These are phyloP conservation scores for Punica granatum DNA, from an alignment of 345 rosid species.

Conservation along the genomic window DNA sequence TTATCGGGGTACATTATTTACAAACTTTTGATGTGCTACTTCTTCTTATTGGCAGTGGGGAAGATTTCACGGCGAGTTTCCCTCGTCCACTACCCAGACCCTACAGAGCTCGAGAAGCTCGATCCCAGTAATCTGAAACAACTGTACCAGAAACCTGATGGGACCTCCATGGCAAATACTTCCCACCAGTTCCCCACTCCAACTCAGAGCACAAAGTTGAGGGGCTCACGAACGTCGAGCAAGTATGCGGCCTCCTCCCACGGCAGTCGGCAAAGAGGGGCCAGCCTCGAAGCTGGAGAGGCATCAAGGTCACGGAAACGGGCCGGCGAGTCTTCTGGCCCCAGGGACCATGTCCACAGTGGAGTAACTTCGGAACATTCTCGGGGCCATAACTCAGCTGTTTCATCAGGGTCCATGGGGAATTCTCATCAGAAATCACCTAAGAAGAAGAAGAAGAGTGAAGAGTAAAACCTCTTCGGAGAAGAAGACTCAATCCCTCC, in stretches of 20 bases:
- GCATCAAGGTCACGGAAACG: conserved; percentile 25
- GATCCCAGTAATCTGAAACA: conserved; percentile 9
- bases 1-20: neutral
- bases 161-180: conserved; percentile 29
- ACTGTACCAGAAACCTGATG: conserved; percentile 19
- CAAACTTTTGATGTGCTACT: neutral
- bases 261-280: conserved; percentile 38
- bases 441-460: conserved; percentile 27
- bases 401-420: conserved; percentile 29
- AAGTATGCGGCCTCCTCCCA: conserved; percentile 28
- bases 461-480: conserved; percentile 11
- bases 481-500: neutral
- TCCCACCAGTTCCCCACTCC: conserved; percentile 25
- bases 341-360: conserved; percentile 10
- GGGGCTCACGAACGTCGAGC: conserved; percentile 19
- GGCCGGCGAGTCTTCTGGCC: conserved; percentile 8
- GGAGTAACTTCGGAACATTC: conserved; percentile 4
- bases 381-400: conserved; percentile 8
- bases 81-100: conserved; percentile 55
- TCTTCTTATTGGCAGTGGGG: conserved; percentile 33
- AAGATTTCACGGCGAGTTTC: conserved; percentile 54
- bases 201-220: conserved; percentile 21
- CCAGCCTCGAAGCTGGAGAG: conserved; percentile 23
- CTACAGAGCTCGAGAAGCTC: conserved; percentile 39
- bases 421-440: conserved; percentile 17